These are phyloP conservation scores for Striga hermonthica DNA, from an alignment of 305 asterid genomes.

Conservation along the genomic window DNA sequence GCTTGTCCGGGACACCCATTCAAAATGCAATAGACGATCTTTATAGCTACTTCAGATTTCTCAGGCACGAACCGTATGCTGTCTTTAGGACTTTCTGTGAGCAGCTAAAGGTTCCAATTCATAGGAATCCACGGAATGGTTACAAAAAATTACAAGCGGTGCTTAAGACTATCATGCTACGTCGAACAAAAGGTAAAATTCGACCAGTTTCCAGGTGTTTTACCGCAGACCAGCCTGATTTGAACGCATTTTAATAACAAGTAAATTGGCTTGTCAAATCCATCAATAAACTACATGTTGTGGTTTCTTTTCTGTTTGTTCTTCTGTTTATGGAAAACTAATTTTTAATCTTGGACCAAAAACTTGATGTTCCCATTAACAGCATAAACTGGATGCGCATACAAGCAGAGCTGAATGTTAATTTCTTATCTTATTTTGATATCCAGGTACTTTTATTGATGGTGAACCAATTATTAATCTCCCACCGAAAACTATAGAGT, in stretches of 20 bases:
- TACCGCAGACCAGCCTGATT: neutral
- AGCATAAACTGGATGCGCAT: slow-evolving; percentile 17
- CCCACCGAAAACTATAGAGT: slow-evolving; percentile 76
- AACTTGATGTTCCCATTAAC: no score
- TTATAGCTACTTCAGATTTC: slow-evolving; percentile 97
- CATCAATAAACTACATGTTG: no score
- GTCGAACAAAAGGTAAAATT: slow-evolving; percentile 86
- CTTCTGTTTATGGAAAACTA: no score
- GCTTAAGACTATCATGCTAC: slow-evolving; percentile 92
- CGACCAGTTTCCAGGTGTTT: neutral
- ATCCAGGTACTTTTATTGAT: slow-evolving; percentile 73
- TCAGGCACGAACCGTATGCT: slow-evolving; percentile 88
- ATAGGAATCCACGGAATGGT: slow-evolving; percentile 69
- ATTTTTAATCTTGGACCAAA: no score
- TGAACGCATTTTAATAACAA: neutral
- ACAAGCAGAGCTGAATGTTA: slow-evolving; percentile 30
- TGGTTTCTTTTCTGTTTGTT: no score
- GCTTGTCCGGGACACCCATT: slow-evolving; percentile 98
- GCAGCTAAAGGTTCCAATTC: slow-evolving; percentile 75
- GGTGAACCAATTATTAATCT: slow-evolving; percentile 89
- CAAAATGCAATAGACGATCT: slow-evolving; percentile 95
- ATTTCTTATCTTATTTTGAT: slow-evolving; percentile 24
- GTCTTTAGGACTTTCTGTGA: slow-evolving; percentile 67
- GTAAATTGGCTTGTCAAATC: slow-evolving; percentile 13
- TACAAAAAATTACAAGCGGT: slow-evolving; percentile 92